A percentile compares a stretch with the other conserved stretches of the same genome.
Evolutionary conservation across 768 basidiomycete genomes (phyloP).

Genomic region (Udeniomyces megalosporus): DNA sequence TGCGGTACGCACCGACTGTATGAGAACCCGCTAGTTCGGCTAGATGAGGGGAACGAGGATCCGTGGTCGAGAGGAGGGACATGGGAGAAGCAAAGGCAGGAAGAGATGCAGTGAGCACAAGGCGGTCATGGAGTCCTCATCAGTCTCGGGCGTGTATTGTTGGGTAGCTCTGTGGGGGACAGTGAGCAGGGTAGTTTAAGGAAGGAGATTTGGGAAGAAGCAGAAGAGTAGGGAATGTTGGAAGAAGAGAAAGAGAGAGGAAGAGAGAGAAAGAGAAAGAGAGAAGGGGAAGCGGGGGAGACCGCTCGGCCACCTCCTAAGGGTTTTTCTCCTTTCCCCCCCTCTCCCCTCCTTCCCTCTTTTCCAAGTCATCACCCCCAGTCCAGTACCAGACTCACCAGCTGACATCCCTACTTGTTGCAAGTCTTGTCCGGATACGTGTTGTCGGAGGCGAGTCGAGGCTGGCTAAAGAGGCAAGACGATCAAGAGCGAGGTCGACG

Average conservation of each 20-base stretch:
- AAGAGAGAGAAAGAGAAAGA: neutral
- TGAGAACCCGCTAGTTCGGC: slow-evolving; percentile 1
- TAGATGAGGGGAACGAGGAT: neutral
- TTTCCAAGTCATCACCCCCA: neutral
- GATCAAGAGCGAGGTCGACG: neutral
- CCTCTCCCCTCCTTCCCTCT: neutral
- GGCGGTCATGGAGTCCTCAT: too few species aligned
- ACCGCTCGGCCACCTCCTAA: neutral
- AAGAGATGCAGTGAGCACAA: too few species aligned
- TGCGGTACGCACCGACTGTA: neutral
- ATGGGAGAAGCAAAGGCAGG: too few species aligned
- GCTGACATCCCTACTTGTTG: neutral
- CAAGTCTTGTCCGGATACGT: neutral
- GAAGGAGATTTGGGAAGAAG: too few species aligned
- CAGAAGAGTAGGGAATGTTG: too few species aligned
- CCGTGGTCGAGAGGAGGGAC: too few species aligned
- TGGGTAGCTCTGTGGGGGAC: too few species aligned
- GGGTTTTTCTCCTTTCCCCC: neutral
- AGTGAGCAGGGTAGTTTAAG: too few species aligned
- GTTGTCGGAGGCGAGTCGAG: neutral
- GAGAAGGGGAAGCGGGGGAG: neutral
- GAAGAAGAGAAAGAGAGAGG: neutral
- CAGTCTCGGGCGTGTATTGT: too few species aligned
- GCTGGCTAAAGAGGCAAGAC: neutral
- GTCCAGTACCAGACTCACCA: neutral